Evolutionary conservation across 495 filamentous ascomycete genomes (phyloP).

Genomic region (Hypoxylon trugodes): DNA sequence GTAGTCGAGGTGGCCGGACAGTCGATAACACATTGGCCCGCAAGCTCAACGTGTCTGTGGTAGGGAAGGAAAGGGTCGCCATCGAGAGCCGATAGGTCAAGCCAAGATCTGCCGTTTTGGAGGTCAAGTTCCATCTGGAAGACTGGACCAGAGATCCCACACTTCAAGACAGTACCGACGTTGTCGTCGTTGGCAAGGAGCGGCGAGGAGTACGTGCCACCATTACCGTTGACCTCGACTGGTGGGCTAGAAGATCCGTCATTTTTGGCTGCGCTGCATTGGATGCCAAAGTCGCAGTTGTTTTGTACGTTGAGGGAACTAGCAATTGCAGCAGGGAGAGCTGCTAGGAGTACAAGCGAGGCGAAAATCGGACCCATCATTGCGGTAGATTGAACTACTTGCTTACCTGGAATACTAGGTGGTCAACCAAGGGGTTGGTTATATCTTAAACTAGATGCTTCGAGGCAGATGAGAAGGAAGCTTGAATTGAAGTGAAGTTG

Average conservation of each 20-base stretch:
- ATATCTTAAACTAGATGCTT: too few relatives aligned
- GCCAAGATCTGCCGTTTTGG: conserved; percentile 19
- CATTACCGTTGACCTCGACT: not conserved
- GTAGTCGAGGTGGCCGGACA: not conserved
- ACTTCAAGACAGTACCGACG: conserved; percentile 32
- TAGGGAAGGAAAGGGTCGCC: conserved; percentile 25
- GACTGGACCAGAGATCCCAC: not conserved
- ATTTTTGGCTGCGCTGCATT: conserved; percentile 32
- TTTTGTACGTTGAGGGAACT: conserved; percentile 21
- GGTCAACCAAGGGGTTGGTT: too few relatives aligned
- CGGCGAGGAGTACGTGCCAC: conserved; percentile 14
- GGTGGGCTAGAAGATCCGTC: conserved; percentile 21
- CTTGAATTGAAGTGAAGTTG: too few relatives aligned
- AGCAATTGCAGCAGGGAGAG: not conserved
- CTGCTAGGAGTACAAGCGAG: not conserved
- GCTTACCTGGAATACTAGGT: too few relatives aligned
- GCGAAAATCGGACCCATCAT: too few relatives aligned
- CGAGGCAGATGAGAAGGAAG: too few relatives aligned
- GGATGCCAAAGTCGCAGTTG: conserved; percentile 27
- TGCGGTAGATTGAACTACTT: too few relatives aligned
- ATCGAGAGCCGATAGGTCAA: conserved; percentile 30
- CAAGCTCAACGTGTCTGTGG: conserved; percentile 28
- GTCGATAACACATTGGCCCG: conserved; percentile 29
- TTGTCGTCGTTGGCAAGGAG: conserved; percentile 27
- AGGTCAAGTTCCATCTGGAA: conserved; percentile 33